phyloP scores from a whole-genome alignment of 805 yeast genomes.

The Wickerhamomyces subpelliculosus region DNA sequence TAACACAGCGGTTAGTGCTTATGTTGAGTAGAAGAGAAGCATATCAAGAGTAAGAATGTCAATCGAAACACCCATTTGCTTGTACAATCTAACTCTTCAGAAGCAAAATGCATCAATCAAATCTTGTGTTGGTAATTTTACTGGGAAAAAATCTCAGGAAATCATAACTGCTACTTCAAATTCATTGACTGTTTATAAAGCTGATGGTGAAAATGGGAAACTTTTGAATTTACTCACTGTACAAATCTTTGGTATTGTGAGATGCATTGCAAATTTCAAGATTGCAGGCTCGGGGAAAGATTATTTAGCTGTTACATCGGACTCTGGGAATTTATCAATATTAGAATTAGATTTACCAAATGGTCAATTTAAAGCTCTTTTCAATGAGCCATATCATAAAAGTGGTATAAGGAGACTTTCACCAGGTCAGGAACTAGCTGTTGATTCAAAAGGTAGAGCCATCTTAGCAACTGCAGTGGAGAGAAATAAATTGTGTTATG shows the following conservation, averaged over 20 bases:
- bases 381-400: slow-evolving; percentile 65
- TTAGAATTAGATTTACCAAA: slow-evolving; percentile 36
- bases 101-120: slow-evolving; percentile 45
- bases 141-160: slow-evolving; percentile 53
- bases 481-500: slow-evolving; percentile 63
- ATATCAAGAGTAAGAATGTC: background rate
- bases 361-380: slow-evolving; percentile 35
- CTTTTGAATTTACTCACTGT: slow-evolving; percentile 36
- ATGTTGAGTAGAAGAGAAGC: too few relatives aligned
- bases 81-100: slow-evolving; percentile 69
- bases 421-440: slow-evolving; percentile 67
- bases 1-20: too few relatives aligned
- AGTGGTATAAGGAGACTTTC: slow-evolving; percentile 67
- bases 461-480: slow-evolving; percentile 67
- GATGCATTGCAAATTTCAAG: slow-evolving; percentile 44
- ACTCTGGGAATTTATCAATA: slow-evolving; percentile 65
- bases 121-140: slow-evolving; percentile 65
- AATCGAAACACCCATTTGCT: slow-evolving; percentile 25
- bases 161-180: slow-evolving; percentile 53
- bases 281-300: slow-evolving; percentile 50
- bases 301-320: slow-evolving; percentile 62
- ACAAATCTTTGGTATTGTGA: slow-evolving; percentile 51
- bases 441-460: slow-evolving; percentile 70
- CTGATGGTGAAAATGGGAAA: slow-evolving; percentile 50
- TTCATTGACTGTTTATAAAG: slow-evolving; percentile 44